Evolutionary conservation across 2,329 filamentous ascomycete genomes (phyloP), one percentile per base, ranked within the genome.

Genomic region (Juglanconis oblonga): DNA sequence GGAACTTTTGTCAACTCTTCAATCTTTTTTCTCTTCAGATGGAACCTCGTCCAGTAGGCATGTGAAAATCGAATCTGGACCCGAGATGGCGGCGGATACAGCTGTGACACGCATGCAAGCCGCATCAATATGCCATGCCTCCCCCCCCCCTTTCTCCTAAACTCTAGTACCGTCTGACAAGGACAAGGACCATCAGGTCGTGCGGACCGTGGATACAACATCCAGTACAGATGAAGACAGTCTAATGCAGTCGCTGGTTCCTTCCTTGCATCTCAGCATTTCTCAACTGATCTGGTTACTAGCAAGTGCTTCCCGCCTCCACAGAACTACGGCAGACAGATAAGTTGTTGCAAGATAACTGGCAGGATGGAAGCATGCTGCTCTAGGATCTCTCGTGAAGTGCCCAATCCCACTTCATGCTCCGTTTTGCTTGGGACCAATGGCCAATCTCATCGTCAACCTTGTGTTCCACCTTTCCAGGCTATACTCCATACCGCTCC

Each of bases 311-410:
- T 5, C 51, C 55, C 32, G 8, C n/a, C 38, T 57, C 53, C 59
- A 32, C 44, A 55, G 40, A 51, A 33, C 50, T 52, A 52, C 14
- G 8, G 47, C 32, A 13, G 50, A 31, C 33, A 53, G 62, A 64
- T 64, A 64, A 64, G 58, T 62, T 36, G 49, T 62, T 50, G 62
- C 52, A 38, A 62, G 59, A 48, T 64, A 40, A 64, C 56, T 64
- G 62, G 59, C 50, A 55, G 56, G 35, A 55, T 24, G 14, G 9
- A 8, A 33, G 36, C 4, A 52, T 13, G 24, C 48, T 42, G 52
- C 29, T 54, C 49, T 36, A 55, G 36, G 13, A 35, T 49, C 32
- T 53, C 50, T 48, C 42, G 7, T 47, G 42, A 51, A 52, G 44
- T 48, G 47, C 17, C 53, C 57, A 40, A 44, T 52, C 44, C 33